Base-by-base conservation (phyloP, 1,284 basidiomycete species). In the Pseudozyma hubeiensis region DNA sequence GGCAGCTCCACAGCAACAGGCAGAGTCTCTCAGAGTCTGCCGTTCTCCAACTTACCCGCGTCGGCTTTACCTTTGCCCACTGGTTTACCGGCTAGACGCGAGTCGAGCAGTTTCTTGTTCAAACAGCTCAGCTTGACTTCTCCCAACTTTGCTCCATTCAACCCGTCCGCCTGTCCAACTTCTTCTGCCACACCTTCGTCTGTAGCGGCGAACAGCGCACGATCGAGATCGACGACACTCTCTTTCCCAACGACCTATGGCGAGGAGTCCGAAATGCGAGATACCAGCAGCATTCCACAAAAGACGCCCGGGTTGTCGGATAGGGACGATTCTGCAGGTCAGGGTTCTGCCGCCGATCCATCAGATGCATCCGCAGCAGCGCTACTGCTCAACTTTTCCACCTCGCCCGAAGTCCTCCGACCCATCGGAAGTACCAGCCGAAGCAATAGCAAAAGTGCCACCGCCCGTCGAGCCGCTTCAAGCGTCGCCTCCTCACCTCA, bases 381-480 rank as follows among this genome's bases (percentile, higher is more conserved):
- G 13, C 62, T 79, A 6, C 40, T 79, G 16, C 61, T 79, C 46
- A 64, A 70, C 51, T 74, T 79, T 24, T 68, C 64, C 33, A 77
- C 77, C 24, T 71, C 67, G 10, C 77, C 77, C 4, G 77, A 79
- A 54, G 71, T 77, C 13, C 35, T 77, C 3, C 60, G 75, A 10
- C 72, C 75, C 4, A 44, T 71, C 17, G 55, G 53, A 10, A 44
- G 43, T 13, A 44, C 9, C n/a, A 37, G 48, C 31, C 3, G 33
- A 8, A 44, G 40, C 30, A 53, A 30, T 30, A 53, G 50, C 24
- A 41, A n/a, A 11, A 24, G 14, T 7, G 4, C 35, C 9, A 10
- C 47, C 11, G 30, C 62, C 0, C 29, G 56, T 19, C 52, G 60
- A 17, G 24, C 48, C 3, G 34, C 46, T 10, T 34, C 17, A 17